phyloP scores from a whole-genome alignment of 2,329 filamentous ascomycete genomes.

The Phaeosphaeriaceae sp. region DNA sequence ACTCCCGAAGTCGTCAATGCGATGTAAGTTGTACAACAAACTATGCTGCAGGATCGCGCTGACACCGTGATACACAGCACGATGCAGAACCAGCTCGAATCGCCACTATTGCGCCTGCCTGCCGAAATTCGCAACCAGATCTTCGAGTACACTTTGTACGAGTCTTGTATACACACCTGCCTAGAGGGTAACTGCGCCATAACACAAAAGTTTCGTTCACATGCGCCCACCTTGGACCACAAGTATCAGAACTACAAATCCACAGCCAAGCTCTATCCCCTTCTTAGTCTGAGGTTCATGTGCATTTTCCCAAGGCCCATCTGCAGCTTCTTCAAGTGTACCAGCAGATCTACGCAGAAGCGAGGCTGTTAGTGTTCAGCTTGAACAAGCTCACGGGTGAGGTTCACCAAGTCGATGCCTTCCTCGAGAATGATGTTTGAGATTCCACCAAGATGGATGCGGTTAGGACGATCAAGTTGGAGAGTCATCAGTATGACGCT shows the following conservation, averaged over 20 bases:
- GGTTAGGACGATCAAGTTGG: too few species aligned
- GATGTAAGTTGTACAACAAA: not conserved
- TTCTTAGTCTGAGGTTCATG: not conserved
- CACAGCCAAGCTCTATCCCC: too few species aligned
- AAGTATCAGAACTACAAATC: too few species aligned
- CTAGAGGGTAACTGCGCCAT: too few species aligned
- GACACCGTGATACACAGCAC: not conserved
- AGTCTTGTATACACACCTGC: not conserved
- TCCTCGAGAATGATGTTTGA: not conserved
- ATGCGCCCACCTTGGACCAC: too few species aligned
- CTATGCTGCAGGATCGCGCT: not conserved
- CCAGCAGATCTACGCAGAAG: constrained; percentile 15
- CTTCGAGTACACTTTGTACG: constrained; percentile 1
- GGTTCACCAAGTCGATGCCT: not conserved
- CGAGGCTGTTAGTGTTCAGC: not conserved
- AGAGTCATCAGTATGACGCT: too few species aligned
- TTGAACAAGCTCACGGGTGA: not conserved
- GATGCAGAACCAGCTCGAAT: constrained; percentile 22
- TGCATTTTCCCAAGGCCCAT: not conserved
- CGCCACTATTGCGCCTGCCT: constrained; percentile 11
- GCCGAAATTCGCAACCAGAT: constrained; percentile 9
- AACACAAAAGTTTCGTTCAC: too few species aligned
- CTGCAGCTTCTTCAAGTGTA: constrained; percentile 10
- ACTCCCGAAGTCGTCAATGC: not conserved
- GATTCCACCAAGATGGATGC: too few species aligned